Base-by-base conservation (phyloP, 106 monocot species). In the Xerophyta viscosa region DNA sequence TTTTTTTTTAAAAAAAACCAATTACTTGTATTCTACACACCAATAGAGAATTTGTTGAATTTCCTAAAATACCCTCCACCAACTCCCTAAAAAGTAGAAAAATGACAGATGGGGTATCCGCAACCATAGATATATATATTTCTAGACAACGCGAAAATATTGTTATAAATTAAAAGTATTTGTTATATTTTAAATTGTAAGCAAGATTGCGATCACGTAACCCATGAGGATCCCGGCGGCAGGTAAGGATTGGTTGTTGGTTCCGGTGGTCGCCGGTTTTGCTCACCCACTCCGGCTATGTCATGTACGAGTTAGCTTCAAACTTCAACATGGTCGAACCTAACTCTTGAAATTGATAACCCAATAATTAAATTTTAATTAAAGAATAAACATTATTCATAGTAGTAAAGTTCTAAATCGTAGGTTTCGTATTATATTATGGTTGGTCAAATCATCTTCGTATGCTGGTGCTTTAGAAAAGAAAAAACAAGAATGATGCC, bases 261-360 rank as follows among this genome's bases (percentile, higher is more conserved):
- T 50, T 43, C 51, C 46, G 50, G 23, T 56, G 37, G 37, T n/a
- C 53, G 31, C 65, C 54, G 46, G 71, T 67, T 67, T 56, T 27
- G 79, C 60, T 65, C 74, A 84, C 74, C 79, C 50, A 75, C 79
- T 79, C 70, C 72, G 36, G 37, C 54, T 57, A n/a, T n/a, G n/a
- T n/a, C n/a, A n/a, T n/a, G n/a, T 10, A 6, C 33, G 10, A 33
- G 33, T 33, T 33, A 10, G 7, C 0, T 19, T 20, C 21, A 21
- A 27, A 24, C n/a, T n/a, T n/a, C n/a, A n/a, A n/a, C n/a, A n/a
- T n/a, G n/a, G n/a, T n/a, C 24, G 11, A 50, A 50, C 50, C 50
- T 50, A 50, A 24, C 50, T 9, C 50, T 21, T 13, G 4, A 14
- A 26, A 33, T 6, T 33, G 7, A 10, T 33, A 33, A n/a, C n/a